Base-by-base conservation (phyloP, 495 filamentous ascomycete genomes). In the Aspergillus haitiensis region DNA sequence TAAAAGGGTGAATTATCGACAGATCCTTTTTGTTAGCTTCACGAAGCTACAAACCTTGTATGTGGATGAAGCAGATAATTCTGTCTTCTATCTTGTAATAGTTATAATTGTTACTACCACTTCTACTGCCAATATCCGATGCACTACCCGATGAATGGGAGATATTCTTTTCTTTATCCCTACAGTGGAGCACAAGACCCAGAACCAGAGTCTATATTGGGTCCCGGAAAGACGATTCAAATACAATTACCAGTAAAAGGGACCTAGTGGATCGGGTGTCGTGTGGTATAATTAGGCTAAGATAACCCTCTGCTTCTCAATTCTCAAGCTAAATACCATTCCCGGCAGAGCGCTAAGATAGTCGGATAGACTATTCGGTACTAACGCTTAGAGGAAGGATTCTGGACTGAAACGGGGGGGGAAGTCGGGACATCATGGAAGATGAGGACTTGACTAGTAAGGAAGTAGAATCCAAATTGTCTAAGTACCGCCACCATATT, bases 381-480 rank as follows among this genome's bases (percentile, higher is more conserved):
- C 61, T 62, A 64, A 64, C 65, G 55, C 12, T 52, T 35, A 48
- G 58, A 63, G 65, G 65, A 67, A 67, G 65, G 65, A 62, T 67
- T 67, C 65, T 64, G 62, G 65, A 67, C 62, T 58, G 59, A 18
- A 55, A 46, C 52, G 53, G 54, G 37, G 48, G 21, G 21, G 21
- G 21, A 27, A 27, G 47, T 37, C 33, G 44, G 16, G 27, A 54
- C 31, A 47, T 62, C 60, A 39, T 62, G 54, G 54, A 46, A 18
- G 44, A 6, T 11, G 9, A 5, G 9, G 15, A 21, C 6, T 40
- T 40, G 7, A 40, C 15, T 42, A 21, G 21, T 1, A 27, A 27
- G 21, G 21, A 27, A 27, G 21, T 27, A 27, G 21, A 1, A 27
- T 27, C 21, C 21, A 27, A 3, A 27, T 27, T 27, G 21, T 3